phyloP scores from a whole-genome alignment of 2,329 filamentous ascomycete genomes.

The Botrytis deweyae region DNA sequence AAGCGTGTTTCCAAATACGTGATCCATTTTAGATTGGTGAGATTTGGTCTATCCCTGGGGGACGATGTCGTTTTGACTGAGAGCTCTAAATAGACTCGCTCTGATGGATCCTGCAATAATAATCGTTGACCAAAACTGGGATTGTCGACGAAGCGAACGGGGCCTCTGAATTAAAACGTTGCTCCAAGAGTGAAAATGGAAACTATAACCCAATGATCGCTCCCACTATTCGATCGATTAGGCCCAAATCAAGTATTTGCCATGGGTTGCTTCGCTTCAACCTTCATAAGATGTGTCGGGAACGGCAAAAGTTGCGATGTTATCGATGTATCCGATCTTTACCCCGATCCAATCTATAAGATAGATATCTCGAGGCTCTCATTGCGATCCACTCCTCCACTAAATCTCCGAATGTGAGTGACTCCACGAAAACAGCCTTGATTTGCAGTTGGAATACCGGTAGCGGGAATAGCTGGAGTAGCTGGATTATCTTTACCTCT shows the following conservation, averaged over 20 bases:
- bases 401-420: constrained; percentile 31
- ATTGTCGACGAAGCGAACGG: constrained; percentile 5
- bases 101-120: constrained; percentile 1
- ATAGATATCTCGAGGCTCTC: constrained; percentile 17
- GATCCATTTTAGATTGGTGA: background rate
- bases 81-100: constrained; percentile 13
- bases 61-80: constrained; percentile 4
- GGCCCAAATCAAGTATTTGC: background rate
- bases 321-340: constrained; percentile 17
- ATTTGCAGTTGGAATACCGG: background rate
- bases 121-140: constrained; percentile 5
- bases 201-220: constrained; percentile 21
- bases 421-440: constrained; percentile 23
- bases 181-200: background rate
- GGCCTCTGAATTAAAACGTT: constrained; percentile 9
- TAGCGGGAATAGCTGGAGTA: background rate
- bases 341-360: constrained; percentile 12
- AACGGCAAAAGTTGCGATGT: constrained; percentile 19
- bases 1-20: constrained; percentile 3
- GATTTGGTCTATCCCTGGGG: background rate
- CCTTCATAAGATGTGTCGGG: background rate
- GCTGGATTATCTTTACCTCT: background rate
- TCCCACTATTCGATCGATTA: background rate
- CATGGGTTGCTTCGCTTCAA: background rate
- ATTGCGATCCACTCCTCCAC: constrained; percentile 25